Conservation (phyloP, 148 eudicot genomes). For the Camellia japonica region DNA sequence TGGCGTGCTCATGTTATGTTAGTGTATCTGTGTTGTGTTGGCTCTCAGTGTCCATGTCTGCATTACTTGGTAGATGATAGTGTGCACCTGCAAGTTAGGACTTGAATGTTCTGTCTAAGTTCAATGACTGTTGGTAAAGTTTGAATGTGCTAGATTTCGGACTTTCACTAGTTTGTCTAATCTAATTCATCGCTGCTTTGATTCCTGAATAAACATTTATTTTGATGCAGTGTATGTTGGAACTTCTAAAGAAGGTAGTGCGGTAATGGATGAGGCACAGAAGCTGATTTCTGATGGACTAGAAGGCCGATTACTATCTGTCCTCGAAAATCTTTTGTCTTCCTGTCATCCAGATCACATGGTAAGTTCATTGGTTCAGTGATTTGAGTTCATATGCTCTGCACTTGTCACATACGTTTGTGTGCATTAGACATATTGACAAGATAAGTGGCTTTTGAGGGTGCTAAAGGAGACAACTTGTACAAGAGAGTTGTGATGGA, state of each 20-base stretch:
- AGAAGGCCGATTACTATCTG: constrained; percentile 58
- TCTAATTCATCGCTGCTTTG: not conserved
- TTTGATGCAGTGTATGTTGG: constrained; percentile 58
- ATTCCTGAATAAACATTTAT: not conserved
- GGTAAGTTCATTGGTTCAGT: constrained; percentile 43
- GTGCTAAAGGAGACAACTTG: too few relatives aligned
- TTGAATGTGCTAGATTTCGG: not conserved
- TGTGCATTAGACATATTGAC: not conserved
- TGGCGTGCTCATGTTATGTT: not conserved
- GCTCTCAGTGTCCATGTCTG: not conserved
- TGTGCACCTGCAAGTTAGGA: constrained; percentile 1
- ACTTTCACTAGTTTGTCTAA: not conserved
- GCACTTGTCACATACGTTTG: not conserved
- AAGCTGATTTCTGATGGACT: constrained; percentile 75
- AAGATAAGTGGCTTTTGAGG: not conserved
- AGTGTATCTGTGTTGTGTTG: not conserved
- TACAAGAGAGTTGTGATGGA: not conserved
- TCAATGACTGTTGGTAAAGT: not conserved
- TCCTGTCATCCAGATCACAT: constrained; percentile 65
- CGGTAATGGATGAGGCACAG: constrained; percentile 46
- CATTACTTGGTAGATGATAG: too few relatives aligned
- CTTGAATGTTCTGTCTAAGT: constrained; percentile 5
- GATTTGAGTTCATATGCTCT: not conserved
- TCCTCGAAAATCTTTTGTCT: constrained; percentile 50
- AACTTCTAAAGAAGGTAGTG: constrained; percentile 39